Percentiles rank a stretch among this genome's conserved stretches.
Conservation (phyloP, 2,329 filamentous ascomycete species). For the Drechslerella coelobrocha region DNA sequence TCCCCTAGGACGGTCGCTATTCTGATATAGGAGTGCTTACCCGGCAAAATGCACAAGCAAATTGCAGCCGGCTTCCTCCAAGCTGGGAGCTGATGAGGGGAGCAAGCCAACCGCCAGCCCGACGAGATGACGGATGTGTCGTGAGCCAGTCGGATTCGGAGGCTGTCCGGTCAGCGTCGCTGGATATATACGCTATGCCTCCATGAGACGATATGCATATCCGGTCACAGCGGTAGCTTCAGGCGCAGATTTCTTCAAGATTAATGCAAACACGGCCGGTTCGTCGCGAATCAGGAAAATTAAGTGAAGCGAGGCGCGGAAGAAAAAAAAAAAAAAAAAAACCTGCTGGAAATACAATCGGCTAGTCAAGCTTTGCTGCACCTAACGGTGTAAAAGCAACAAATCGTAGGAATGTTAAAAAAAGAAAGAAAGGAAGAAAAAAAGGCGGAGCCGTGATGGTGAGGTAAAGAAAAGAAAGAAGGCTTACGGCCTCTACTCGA, state of each 20-base stretch:
- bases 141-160: conserved; percentile 39
- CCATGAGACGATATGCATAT: not conserved
- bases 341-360: conserved; percentile 37
- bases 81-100: conserved; percentile 4
- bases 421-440: conserved; percentile 33
- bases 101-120: conserved; percentile 46
- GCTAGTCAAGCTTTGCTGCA: conserved; percentile 25
- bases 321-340: too few relatives aligned
- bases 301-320: conserved; percentile 24
- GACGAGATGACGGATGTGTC: conserved; percentile 27
- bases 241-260: conserved; percentile 28
- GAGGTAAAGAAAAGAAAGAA: conserved; percentile 25
- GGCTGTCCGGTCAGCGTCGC: conserved; percentile 38
- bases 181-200: conserved; percentile 8
- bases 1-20: not conserved
- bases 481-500: conserved; percentile 29
- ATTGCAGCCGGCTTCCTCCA: conserved; percentile 23
- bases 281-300: conserved; percentile 33
- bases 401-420: not conserved
- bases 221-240: conserved; percentile 9
- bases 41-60: conserved; percentile 46
- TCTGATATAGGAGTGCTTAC: conserved; percentile 24
- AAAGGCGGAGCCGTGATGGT: conserved; percentile 26
- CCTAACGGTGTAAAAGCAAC: not conserved
- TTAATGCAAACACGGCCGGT: conserved; percentile 37